phyloP scores from a whole-genome alignment of 108 stramenopile genomes.

The Poteriospumella lacustris region DNA sequence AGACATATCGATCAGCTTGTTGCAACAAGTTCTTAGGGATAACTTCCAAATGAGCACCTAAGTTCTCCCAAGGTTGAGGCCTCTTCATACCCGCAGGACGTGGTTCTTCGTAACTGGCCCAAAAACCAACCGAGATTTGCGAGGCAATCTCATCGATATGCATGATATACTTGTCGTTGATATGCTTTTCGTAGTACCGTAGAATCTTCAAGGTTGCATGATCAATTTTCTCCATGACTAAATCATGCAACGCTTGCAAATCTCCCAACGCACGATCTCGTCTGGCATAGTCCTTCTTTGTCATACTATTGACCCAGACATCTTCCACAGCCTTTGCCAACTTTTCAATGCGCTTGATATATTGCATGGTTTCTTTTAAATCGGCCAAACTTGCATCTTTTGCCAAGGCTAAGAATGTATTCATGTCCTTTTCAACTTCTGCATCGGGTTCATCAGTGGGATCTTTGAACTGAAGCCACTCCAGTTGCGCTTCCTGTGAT shows the following conservation, averaged over 20 bases:
- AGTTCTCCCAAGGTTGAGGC: neutral
- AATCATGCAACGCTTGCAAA: neutral
- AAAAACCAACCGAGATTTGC: neutral
- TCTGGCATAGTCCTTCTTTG: neutral
- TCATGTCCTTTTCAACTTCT: slow-evolving; percentile 12
- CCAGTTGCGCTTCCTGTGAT: neutral
- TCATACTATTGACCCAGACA: neutral
- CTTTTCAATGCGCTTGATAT: slow-evolving; percentile 10
- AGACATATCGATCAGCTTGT: neutral
- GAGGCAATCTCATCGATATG: neutral
- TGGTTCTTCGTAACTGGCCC: neutral
- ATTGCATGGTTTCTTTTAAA: neutral
- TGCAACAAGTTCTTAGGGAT: neutral
- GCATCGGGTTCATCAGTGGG: slow-evolving; percentile 12
- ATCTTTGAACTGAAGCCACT: neutral
- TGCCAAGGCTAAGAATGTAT: slow-evolving; percentile 2
- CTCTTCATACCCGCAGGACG: too few species aligned
- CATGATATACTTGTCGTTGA: neutral
- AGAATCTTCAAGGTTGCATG: neutral
- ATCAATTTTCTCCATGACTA: slow-evolving; percentile 13
- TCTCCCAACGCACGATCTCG: neutral
- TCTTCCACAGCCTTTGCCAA: neutral
- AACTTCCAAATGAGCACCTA: neutral
- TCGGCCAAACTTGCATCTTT: neutral
- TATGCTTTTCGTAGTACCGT: neutral